Conservation (phyloP, 2,329 filamentous ascomycete genomes). For the Elsinoe fawcettii region DNA sequence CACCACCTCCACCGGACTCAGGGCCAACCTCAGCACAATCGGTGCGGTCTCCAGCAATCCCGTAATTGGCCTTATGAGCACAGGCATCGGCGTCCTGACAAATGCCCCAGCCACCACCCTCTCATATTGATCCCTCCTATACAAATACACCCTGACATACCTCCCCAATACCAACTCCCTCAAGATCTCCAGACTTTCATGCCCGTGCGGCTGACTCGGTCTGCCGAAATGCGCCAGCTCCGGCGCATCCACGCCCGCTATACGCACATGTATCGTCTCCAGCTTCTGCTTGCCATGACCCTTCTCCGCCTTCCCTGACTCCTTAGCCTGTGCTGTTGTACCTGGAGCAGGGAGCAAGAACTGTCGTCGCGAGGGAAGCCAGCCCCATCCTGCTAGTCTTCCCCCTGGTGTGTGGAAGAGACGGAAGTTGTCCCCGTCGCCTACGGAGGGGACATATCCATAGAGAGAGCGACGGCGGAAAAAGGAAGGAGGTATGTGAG, state of each 20-base stretch:
- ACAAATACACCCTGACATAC: constrained; percentile 73
- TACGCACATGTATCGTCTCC: constrained; percentile 69
- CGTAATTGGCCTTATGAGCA: constrained; percentile 72
- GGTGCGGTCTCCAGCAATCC: constrained; percentile 85
- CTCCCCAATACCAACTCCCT: constrained; percentile 60
- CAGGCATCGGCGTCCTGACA: constrained; percentile 52
- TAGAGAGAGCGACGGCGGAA: constrained; percentile 69
- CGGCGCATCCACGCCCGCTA: constrained; percentile 89
- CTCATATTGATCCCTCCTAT: constrained; percentile 84
- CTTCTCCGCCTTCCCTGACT: neutral
- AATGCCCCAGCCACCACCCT: constrained; percentile 81
- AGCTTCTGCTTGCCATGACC: constrained; percentile 16
- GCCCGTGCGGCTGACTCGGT: constrained; percentile 73
- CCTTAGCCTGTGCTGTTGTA: neutral
- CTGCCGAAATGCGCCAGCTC: constrained; percentile 88
- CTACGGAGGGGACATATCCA: constrained; percentile 84
- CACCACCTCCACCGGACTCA: constrained; percentile 85
- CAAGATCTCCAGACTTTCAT: constrained; percentile 79
- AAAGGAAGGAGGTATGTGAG: constrained; percentile 64
- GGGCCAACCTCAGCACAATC: constrained; percentile 71
- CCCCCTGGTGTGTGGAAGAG: constrained; percentile 94
- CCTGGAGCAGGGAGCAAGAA: neutral
- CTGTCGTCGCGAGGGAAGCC: constrained; percentile 21
- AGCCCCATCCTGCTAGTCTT: constrained; percentile 75
- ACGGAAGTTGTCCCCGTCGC: constrained; percentile 93